These are phyloP conservation scores for Vigna unguiculata DNA, from an alignment of 306 rosid genomes.

Conservation along the genomic window DNA sequence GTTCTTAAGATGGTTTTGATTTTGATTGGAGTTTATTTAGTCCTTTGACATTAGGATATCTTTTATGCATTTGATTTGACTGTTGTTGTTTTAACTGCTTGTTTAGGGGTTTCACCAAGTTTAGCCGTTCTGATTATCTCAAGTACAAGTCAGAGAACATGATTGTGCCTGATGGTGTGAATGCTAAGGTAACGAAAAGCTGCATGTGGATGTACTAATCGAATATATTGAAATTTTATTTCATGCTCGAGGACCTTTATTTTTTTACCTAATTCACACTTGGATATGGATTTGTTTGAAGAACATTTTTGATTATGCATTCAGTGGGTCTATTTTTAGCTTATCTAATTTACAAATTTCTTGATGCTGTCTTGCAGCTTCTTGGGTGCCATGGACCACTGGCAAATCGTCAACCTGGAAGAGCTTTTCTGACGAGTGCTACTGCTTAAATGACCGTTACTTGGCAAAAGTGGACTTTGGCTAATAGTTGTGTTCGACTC, in stretches of 20 bases:
- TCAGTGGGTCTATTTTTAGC: too few relatives aligned
- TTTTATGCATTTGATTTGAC: conserved; percentile 3
- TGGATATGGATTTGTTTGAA: too few relatives aligned
- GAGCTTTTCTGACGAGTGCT: conserved; percentile 47
- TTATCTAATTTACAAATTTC: conserved; percentile 1
- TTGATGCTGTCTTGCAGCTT: conserved; percentile 58
- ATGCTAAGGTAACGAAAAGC: too few relatives aligned
- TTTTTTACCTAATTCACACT: too few relatives aligned
- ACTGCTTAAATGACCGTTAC: conserved; percentile 45
- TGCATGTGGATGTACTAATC: too few relatives aligned
- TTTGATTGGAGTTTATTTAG: neutral
- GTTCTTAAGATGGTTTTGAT: neutral
- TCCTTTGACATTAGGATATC: neutral
- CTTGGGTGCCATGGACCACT: conserved; percentile 82
- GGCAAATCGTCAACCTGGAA: conserved; percentile 66
- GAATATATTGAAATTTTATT: too few relatives aligned
- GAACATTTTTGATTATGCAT: too few relatives aligned
- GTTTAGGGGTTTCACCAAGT: conserved; percentile 82
- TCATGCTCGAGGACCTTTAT: too few relatives aligned
- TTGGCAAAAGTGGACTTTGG: neutral
- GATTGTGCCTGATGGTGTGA: too few relatives aligned
- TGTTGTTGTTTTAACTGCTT: conserved; percentile 22
- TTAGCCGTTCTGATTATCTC: too few relatives aligned
- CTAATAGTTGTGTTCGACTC: neutral
- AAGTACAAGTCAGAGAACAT: too few relatives aligned